Percentiles rank a stretch among this genome's conserved stretches.
phyloP scores from a whole-genome alignment of 768 basidiomycete genomes.

The Tricholoma flavovirens region DNA sequence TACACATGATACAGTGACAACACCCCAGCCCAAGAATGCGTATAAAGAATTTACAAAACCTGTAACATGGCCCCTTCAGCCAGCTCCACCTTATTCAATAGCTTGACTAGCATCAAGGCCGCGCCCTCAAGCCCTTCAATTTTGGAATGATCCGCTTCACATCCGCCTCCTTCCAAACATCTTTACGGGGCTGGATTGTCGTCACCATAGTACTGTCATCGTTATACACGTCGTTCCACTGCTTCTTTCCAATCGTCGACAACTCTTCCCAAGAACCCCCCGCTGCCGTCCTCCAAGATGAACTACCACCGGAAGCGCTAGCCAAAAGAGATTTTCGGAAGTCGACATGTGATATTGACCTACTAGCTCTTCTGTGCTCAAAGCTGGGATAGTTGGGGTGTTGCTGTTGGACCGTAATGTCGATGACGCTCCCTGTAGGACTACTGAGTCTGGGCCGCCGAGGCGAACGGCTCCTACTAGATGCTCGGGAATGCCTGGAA shows the following conservation, averaged over 20 bases:
- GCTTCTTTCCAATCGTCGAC: neutral
- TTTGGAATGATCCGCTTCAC: conserved; percentile 4
- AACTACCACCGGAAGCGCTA: neutral
- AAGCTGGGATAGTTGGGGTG: neutral
- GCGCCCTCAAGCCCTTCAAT: neutral
- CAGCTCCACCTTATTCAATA: neutral
- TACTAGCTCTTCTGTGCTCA: neutral
- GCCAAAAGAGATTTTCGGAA: neutral
- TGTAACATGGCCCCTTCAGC: neutral
- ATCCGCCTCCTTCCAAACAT: conserved; percentile 3
- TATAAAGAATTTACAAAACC: neutral
- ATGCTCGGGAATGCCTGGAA: conserved; percentile 1
- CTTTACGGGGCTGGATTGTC: neutral
- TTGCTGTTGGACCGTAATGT: conserved; percentile 7
- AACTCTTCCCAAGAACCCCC: conserved; percentile 7
- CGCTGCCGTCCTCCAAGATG: neutral
- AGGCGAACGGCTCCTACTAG: conserved; percentile 9
- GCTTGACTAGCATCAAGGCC: neutral
- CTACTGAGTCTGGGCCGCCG: conserved; percentile 2
- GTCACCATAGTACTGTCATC: conserved; percentile 2
- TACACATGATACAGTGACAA: neutral
- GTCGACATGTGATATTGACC: neutral
- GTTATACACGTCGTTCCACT: neutral
- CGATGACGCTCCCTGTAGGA: conserved; percentile 11
- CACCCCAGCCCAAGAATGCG: neutral